phyloP scores from a whole-genome alignment of 106 monocot genomes.

The Dioscorea alata region DNA sequence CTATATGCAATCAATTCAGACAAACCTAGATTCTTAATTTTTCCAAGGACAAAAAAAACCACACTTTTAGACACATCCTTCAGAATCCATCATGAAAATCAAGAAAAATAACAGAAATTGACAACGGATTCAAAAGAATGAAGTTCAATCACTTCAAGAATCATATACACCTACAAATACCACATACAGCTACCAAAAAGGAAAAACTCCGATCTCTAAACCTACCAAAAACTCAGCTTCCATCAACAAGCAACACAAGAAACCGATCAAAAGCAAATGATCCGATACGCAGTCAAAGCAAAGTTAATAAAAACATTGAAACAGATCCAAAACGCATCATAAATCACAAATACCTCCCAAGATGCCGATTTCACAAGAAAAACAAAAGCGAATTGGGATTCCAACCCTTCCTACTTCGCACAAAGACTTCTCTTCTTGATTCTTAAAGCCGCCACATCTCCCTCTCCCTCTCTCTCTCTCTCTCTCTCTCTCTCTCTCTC shows the following conservation, averaged over 20 bases:
- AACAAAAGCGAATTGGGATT: not conserved
- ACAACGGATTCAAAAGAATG: too few relatives aligned
- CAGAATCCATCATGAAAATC: too few relatives aligned
- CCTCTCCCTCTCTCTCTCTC: not conserved
- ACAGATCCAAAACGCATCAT: not conserved
- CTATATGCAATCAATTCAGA: too few relatives aligned
- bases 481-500: not conserved
- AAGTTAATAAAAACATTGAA: not conserved
- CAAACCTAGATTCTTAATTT: too few relatives aligned
- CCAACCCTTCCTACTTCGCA: not conserved
- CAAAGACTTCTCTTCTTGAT: not conserved
- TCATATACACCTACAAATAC: too few relatives aligned
- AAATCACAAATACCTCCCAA: too few relatives aligned
- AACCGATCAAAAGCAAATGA: not conserved
- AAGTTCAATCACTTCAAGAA: too few relatives aligned
- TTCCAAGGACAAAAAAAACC: too few relatives aligned
- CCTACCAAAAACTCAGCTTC: not conserved
- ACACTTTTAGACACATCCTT: too few relatives aligned
- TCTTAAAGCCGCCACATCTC: not conserved
- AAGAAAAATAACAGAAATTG: too few relatives aligned
- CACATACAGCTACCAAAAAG: not conserved
- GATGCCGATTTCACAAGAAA: not conserved
- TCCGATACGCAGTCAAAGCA: not conserved
- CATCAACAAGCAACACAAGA: not conserved
- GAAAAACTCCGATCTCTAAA: not conserved